Evolutionary conservation across 352 stramenopile genomes (phyloP), one percentile per base, ranked within the genome.

Genomic region (Phytophthora pluvialis): DNA sequence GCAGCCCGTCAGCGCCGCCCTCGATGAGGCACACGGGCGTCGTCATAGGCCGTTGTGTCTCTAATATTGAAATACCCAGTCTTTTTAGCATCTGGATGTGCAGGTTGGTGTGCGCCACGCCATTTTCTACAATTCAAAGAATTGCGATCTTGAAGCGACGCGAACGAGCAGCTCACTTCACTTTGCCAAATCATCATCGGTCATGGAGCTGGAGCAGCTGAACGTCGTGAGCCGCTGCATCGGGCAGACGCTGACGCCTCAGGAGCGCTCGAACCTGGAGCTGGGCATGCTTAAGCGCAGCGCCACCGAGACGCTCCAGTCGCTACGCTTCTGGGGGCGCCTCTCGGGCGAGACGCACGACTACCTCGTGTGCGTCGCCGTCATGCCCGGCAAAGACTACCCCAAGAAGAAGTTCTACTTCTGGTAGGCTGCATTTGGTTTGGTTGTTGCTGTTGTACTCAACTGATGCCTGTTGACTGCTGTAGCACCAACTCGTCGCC

Each of bases 361-460:
- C 59, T 94, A 93, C 43, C 60, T 93, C 52, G 52, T 93, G 57
- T 79, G 73, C 1, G 81, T 91, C 25, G 86, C 75, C 5, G 54
- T 89, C 9, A 64, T 91, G 18, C 49, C 79, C 0, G 71, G 60
- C n/a, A 83, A 88, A 18, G 80, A 88, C 53, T 90, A 88, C 35
- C 83, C 82, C 12, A 88, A 78, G 61, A 94, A 93, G 60, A 94
- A 94, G 40, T 94, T 91, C 33, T 94, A 92, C 82, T 94, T 93
- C 35, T 94, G 82, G 83, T 91, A 69, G 29, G 25, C 48, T 47
- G 21, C 2, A 12, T 18, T 61, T 13, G 26, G 53, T 11, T 21
- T 60, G 33, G 35, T 42, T 7, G 3, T 54, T 63, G 18, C 29
- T 59, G 6, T 3, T 48, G 21, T 16, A 56, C 16, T 55, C 3